Evolutionary conservation across 1,284 basidiomycete species (phyloP).

Genomic region (Salmacisia buchloeana): DNA sequence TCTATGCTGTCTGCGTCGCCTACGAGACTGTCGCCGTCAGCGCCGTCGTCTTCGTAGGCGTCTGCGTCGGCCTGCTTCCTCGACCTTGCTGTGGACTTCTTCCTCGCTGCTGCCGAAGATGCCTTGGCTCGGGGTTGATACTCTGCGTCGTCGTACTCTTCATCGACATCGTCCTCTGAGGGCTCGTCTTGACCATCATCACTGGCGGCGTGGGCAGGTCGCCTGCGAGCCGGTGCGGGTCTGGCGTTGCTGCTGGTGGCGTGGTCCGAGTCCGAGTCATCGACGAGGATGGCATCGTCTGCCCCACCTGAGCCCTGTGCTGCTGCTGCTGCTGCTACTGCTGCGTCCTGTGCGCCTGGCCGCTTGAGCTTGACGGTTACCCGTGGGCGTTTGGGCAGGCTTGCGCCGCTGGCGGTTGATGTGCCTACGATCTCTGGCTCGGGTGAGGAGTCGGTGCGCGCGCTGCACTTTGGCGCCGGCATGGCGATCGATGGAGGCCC

Average conservation of each 20-base stretch:
- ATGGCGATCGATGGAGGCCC: not conserved
- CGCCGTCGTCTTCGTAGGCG: not conserved
- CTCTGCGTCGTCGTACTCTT: constrained; percentile 1
- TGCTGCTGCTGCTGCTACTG: too few relatives aligned
- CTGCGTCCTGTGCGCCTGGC: not conserved
- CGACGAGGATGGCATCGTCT: not conserved
- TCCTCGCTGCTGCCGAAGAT: not conserved
- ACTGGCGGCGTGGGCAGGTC: too few relatives aligned
- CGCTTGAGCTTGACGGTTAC: not conserved
- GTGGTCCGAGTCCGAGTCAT: not conserved
- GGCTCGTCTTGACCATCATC: not conserved
- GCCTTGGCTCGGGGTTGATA: not conserved
- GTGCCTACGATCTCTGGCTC: not conserved
- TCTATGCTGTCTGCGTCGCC: not conserved
- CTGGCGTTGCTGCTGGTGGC: not conserved
- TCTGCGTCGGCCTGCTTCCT: not conserved
- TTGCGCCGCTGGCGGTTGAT: not conserved
- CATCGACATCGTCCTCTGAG: not conserved
- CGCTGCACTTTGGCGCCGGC: not conserved
- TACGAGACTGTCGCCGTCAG: not conserved
- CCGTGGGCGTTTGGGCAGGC: not conserved
- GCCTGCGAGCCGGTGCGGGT: too few relatives aligned
- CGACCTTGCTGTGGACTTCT: not conserved
- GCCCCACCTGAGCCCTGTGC: too few relatives aligned
- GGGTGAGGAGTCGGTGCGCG: not conserved